Conservation (phyloP, 176 grass and related monocot species). For the Hyparrhenia diplandra region DNA sequence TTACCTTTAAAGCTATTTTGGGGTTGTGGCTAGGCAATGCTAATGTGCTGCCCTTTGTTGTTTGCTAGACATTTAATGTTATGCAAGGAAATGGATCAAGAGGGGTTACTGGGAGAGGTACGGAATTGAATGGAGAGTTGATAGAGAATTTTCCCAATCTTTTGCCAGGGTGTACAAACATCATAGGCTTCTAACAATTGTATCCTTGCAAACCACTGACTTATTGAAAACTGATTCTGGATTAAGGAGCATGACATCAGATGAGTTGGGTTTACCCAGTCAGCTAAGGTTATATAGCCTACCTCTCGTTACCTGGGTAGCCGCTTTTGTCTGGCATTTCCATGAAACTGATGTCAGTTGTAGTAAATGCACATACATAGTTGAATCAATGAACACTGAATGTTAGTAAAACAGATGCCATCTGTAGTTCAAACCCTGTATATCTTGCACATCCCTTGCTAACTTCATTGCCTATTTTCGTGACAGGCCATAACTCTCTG, state of each 20-base stretch:
- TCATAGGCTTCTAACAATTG: neutral
- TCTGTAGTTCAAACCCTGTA: neutral
- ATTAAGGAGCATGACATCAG: neutral
- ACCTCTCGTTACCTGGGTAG: neutral
- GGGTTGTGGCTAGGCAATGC: neutral
- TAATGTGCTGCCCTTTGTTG: neutral
- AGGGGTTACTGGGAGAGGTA: neutral
- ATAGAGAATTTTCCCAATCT: neutral
- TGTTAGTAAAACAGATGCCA: neutral
- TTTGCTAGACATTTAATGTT: neutral
- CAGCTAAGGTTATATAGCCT: neutral
- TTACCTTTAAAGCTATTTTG: neutral
- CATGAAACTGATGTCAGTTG: neutral
- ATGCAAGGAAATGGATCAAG: neutral
- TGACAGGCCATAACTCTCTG: conserved; percentile 81
- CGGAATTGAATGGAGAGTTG: neutral
- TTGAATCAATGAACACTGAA: neutral
- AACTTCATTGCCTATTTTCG: conserved; percentile 35
- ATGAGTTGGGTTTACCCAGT: neutral
- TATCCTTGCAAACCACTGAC: neutral
- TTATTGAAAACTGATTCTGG: neutral
- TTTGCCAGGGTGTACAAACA: neutral
- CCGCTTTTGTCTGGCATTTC: neutral
- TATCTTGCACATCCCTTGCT: neutral
- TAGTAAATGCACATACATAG: neutral